A percentile compares a stretch with the other conserved stretches of the same genome.
These are phyloP conservation scores for Linderniella brevidens DNA, from an alignment of 257 asterid species.

Conservation along the genomic window DNA sequence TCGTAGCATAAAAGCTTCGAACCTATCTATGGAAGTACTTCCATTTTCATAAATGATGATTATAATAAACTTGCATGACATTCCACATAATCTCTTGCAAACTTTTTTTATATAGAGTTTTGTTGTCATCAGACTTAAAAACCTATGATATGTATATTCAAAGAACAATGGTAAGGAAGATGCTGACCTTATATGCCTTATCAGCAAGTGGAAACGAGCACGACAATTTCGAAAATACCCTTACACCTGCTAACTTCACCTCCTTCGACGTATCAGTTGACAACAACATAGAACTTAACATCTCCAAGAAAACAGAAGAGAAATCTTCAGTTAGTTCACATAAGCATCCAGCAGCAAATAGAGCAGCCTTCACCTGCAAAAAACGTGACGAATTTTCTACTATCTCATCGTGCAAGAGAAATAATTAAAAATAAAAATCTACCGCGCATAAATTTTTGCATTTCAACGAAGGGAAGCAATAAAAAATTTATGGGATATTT, in stretches of 20 bases:
- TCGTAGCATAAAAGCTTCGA: constrained; percentile 8
- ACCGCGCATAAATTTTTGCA: neutral
- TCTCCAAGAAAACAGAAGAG: constrained; percentile 60
- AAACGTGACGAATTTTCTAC: neutral
- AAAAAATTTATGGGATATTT: neutral
- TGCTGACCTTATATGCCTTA: constrained; percentile 58
- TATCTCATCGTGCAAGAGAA: neutral
- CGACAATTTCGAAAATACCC: constrained; percentile 34
- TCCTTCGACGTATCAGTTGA: constrained; percentile 30
- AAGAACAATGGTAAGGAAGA: constrained; percentile 2
- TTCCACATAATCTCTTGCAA: too few relatives aligned
- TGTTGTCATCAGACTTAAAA: too few relatives aligned
- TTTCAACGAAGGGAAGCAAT: neutral
- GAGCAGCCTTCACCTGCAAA: constrained; percentile 61
- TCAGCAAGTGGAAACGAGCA: constrained; percentile 46
- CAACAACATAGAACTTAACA: constrained; percentile 28
- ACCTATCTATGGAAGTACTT: too few relatives aligned
- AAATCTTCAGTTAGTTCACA: constrained; percentile 58
- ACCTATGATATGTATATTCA: too few relatives aligned
- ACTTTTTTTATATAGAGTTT: too few relatives aligned
- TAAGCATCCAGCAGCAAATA: constrained; percentile 70
- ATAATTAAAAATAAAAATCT: neutral
- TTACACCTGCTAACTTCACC: constrained; percentile 51
- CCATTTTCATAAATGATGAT: too few relatives aligned
- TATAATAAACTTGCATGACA: too few relatives aligned